phyloP scores from a whole-genome alignment of 352 stramenopile genomes.

The Globisporangium paddicum region DNA sequence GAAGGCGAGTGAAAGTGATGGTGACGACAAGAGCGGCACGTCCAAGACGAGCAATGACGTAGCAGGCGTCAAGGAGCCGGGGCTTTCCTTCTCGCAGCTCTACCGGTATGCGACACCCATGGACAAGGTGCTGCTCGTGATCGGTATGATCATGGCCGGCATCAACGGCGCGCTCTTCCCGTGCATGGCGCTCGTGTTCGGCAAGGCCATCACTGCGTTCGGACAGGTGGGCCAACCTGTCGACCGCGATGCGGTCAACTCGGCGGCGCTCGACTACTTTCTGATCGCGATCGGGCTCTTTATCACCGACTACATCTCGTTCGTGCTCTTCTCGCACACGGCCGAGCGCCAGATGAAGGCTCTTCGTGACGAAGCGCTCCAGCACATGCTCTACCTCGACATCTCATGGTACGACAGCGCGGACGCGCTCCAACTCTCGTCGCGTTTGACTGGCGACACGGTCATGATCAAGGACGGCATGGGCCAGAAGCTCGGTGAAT shows the following conservation, averaged over 20 bases:
- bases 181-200: slow-evolving; percentile 50
- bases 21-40: too few relatives aligned
- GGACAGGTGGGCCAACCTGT: too few relatives aligned
- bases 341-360: slow-evolving; percentile 46
- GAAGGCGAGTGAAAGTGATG: too few relatives aligned
- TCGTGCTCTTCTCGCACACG: slow-evolving; percentile 21
- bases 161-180: slow-evolving; percentile 44
- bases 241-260: slow-evolving; percentile 25
- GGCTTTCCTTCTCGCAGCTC: slow-evolving; percentile 15
- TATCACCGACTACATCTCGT: slow-evolving; percentile 24
- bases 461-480: slow-evolving; percentile 59
- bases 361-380: slow-evolving; percentile 24
- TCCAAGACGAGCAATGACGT: slow-evolving; percentile 3
- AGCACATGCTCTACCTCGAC: slow-evolving; percentile 47
- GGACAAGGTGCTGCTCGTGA: slow-evolving; percentile 24
- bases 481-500: slow-evolving; percentile 45
- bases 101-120: slow-evolving; percentile 30
- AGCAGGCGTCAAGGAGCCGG: too few relatives aligned
- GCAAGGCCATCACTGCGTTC: slow-evolving; percentile 33
- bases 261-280: slow-evolving; percentile 23
- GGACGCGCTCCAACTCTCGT: slow-evolving; percentile 39
- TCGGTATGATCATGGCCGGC: slow-evolving; percentile 25
- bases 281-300: slow-evolving; percentile 30
- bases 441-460: slow-evolving; percentile 38
- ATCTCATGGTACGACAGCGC: slow-evolving; percentile 48